Conservation (phyloP, 1,139 yeast genomes). For the Candida dubliniensis region DNA sequence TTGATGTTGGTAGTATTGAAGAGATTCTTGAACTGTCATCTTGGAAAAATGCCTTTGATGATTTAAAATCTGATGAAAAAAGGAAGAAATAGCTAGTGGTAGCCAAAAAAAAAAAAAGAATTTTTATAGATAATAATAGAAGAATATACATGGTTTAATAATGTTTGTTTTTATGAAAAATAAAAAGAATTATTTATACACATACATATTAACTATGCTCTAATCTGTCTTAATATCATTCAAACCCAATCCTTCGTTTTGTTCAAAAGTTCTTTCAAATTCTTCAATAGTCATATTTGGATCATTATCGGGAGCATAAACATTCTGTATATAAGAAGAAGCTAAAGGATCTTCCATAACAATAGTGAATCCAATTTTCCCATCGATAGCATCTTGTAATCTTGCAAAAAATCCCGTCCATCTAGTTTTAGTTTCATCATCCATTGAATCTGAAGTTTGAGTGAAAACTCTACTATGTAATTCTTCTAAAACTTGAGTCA, state of each 20-base stretch:
- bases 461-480: conserved; percentile 81
- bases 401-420: conserved; percentile 81
- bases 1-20: conserved; percentile 8
- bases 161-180: too few relatives aligned
- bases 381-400: conserved; percentile 79
- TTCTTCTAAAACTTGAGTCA: conserved; percentile 87
- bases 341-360: conserved; percentile 94
- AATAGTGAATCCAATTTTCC: conserved; percentile 80
- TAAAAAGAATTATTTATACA: conserved; percentile 2
- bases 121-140: not conserved
- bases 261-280: conserved; percentile 80
- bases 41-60: conserved; percentile 12
- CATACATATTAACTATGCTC: not conserved
- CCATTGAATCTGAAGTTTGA: conserved; percentile 92
- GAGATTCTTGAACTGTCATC: conserved; percentile 12
- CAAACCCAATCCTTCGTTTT: conserved; percentile 90
- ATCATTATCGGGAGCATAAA: conserved; percentile 96
- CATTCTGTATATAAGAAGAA: conserved; percentile 92
- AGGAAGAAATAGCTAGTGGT: not conserved
- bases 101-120: not conserved
- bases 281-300: conserved; percentile 94
- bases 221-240: conserved; percentile 65
- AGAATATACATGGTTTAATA: not conserved
- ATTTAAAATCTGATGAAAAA: conserved; percentile 5
- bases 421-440: conserved; percentile 64